phyloP scores from a whole-genome alignment of 352 stramenopile species.

The Phytophthora pinifolia region DNA sequence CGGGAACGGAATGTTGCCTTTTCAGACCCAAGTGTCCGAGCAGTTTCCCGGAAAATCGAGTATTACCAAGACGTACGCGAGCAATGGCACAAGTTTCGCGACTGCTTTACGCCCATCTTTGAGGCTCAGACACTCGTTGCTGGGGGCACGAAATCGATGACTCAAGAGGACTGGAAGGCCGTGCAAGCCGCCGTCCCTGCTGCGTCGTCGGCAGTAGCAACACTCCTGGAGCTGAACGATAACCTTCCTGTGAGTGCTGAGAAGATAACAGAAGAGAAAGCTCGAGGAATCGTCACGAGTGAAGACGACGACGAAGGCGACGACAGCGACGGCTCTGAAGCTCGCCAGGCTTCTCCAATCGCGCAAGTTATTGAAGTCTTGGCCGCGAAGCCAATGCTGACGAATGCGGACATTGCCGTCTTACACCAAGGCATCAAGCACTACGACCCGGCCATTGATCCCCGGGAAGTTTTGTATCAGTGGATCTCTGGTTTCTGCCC shows the following conservation, averaged over 20 bases:
- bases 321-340: too few relatives aligned
- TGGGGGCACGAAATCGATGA: conserved; percentile 1
- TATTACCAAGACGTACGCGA: conserved; percentile 33
- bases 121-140: conserved; percentile 24
- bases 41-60: conserved; percentile 32
- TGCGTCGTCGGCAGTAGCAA: conserved; percentile 20
- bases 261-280: conserved; percentile 8
- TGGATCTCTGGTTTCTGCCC: conserved; percentile 63
- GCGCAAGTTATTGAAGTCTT: too few relatives aligned
- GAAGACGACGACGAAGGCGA: background rate
- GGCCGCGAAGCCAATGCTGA: conserved; percentile 24
- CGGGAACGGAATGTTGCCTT: conserved; percentile 36
- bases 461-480: conserved; percentile 54
- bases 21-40: conserved; percentile 28
- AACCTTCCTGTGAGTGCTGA: background rate
- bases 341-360: too few relatives aligned
- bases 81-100: conserved; percentile 37
- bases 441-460: conserved; percentile 53
- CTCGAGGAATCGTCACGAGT: background rate
- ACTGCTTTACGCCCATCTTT: conserved; percentile 33
- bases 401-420: conserved; percentile 28
- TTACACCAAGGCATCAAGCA: conserved; percentile 58
- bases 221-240: conserved; percentile 17
- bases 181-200: conserved; percentile 32
- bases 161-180: conserved; percentile 17